These are phyloP conservation scores for Exutisphaerella laricina DNA, from an alignment of 2,329 filamentous ascomycete genomes.

Conservation along the genomic window DNA sequence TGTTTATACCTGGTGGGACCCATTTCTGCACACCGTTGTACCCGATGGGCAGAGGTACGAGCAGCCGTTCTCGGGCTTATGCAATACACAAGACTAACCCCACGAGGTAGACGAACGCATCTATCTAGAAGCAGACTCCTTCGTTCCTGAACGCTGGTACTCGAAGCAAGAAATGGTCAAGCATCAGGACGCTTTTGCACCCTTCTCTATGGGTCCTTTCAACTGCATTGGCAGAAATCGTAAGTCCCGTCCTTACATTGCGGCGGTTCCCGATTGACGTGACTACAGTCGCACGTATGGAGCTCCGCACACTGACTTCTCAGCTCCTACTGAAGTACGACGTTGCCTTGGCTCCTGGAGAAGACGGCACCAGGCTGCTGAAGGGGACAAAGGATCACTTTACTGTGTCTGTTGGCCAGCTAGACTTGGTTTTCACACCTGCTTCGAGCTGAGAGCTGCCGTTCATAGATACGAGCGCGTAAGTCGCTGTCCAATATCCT, in stretches of 20 bases:
- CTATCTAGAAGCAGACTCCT: conserved; percentile 28
- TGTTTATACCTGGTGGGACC: conserved; percentile 31
- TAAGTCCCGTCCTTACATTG: conserved; percentile 4
- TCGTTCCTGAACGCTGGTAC: conserved; percentile 37
- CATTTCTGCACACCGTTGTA: conserved; percentile 19
- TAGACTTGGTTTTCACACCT: conserved; percentile 18
- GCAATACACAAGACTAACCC: conserved; percentile 2
- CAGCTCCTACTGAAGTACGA: conserved; percentile 36
- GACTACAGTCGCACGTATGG: conserved; percentile 32
- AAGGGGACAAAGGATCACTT: conserved; percentile 36
- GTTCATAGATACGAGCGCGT: no score
- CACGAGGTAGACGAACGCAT: conserved; percentile 19
- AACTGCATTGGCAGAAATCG: conserved; percentile 35
- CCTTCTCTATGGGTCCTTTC: conserved; percentile 33
- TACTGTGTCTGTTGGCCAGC: conserved; percentile 25
- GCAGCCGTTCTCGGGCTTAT: background rate
- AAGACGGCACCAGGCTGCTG: conserved; percentile 32
- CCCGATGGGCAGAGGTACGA: conserved; percentile 22
- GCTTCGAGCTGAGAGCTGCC: conserved; percentile 14
- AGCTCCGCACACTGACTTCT: conserved; percentile 34
- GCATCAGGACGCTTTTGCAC: conserved; percentile 35
- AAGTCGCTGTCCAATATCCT: no score
- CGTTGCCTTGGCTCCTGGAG: conserved; percentile 34
- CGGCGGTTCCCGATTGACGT: conserved; percentile 3
- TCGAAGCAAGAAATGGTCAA: conserved; percentile 33